Base-by-base conservation (phyloP, 768 basidiomycete species). In the Boletus subparvulus region DNA sequence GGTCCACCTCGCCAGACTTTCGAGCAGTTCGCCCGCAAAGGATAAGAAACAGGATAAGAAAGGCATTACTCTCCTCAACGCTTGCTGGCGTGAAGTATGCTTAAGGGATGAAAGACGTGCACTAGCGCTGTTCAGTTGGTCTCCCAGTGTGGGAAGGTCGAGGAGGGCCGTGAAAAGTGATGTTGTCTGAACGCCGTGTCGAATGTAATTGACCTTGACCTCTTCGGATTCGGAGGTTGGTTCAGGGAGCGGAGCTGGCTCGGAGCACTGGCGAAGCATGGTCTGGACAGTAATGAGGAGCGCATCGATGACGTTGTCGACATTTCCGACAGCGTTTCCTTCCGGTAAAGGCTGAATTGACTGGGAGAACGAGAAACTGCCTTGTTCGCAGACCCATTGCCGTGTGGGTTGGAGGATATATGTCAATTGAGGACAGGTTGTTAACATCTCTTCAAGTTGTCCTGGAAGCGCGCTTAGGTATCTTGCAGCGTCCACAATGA, bases 21-120 rank as follows among this genome's bases (percentile, higher is more conserved):
- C 61, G n/a, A 96, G 71, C 50, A 90, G 82, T 40, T 79, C 78
- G 32, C 79, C 73, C 24, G 80, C 80, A 14, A 93, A 76, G 19
- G 74, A 64, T 10, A 81, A 61, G 69, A 92, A 94, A 24, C 73
- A 71, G 3, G 83, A 73, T 24, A 96, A 69, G 82, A 97, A 97
- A 1, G 95, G 93, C 10, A 87, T 61, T n/a, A 86, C 59, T 60
- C 81, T 75, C 64, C 72, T 74, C 43, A 85, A 58, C 47, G 66
- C 66, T 30, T 56, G 63, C 43, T 70, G 67, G 13, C 82, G 61
- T 19, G 70, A 65, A 5, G 68, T 62, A 1, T 70, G 66, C 5
- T 75, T 59, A 30, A 70, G 60, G 6, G 68, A 65, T 3, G 77
- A 68, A n/a, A 88, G 68, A 19, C 65, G 61, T 11, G 65, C 48